Percentiles rank a stretch among this genome's conserved stretches.
Conservation (phyloP, 768 basidiomycete species). For the Mycena polygramma region DNA sequence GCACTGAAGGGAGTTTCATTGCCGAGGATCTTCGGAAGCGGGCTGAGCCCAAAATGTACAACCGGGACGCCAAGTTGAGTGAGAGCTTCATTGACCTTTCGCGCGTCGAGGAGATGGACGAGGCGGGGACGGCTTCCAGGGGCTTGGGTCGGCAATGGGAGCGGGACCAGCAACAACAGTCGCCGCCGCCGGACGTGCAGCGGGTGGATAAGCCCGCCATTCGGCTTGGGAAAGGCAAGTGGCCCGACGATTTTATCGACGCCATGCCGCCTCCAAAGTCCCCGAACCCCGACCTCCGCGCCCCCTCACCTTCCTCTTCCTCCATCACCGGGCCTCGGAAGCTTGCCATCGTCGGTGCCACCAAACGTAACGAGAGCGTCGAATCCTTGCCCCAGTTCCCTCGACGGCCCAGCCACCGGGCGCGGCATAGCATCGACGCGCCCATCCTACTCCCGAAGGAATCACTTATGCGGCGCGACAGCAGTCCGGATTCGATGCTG, state of each 20-base stretch:
- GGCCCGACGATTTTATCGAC: constrained; percentile 86
- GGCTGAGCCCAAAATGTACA: constrained; percentile 44
- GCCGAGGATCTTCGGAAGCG: constrained; percentile 65
- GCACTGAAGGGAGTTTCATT: constrained; percentile 72
- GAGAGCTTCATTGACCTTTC: constrained; percentile 52
- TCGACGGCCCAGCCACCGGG: constrained; percentile 72
- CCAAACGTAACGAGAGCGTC: constrained; percentile 59
- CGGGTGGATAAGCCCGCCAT: constrained; percentile 54
- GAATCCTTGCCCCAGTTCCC: constrained; percentile 64
- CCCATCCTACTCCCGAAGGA: constrained; percentile 65
- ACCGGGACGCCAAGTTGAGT: constrained; percentile 73
- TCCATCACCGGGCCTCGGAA: constrained; percentile 66
- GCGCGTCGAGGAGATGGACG: constrained; percentile 40
- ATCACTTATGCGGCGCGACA: constrained; percentile 61
- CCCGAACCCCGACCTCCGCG: constrained; percentile 39
- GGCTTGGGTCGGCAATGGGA: constrained; percentile 41
- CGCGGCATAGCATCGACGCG: constrained; percentile 74
- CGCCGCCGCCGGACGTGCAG: constrained; percentile 38
- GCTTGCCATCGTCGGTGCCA: constrained; percentile 64
- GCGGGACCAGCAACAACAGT: constrained; percentile 22
- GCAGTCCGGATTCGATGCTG: constrained; percentile 68
- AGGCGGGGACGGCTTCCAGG: constrained; percentile 41
- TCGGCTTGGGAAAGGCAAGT: constrained; percentile 82
- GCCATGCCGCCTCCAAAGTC: constrained; percentile 59
- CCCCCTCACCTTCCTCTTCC: constrained; percentile 42